Evolutionary conservation across 305 asterid genomes (phyloP).

Genomic region (Withania somnifera): DNA sequence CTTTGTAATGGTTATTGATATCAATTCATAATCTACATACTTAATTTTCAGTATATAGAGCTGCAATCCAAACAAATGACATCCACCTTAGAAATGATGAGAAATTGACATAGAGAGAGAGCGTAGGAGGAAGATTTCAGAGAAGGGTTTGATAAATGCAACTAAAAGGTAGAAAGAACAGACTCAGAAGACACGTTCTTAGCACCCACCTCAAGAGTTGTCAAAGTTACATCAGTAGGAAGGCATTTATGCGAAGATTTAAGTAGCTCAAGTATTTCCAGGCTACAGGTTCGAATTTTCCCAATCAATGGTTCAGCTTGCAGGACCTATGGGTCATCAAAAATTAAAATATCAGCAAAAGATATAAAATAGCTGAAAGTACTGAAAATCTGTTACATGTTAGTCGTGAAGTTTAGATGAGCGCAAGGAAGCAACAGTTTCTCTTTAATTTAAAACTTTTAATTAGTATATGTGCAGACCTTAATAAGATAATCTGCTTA

Average conservation of each 20-base stretch:
- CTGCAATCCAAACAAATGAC: slow-evolving; percentile 21
- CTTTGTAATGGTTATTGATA: slow-evolving; percentile 38
- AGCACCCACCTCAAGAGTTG: slow-evolving; percentile 56
- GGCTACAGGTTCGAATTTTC: slow-evolving; percentile 16
- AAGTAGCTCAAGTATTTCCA: slow-evolving; percentile 48
- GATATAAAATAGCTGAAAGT: not conserved
- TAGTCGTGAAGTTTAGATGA: not conserved
- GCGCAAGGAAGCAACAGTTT: not conserved
- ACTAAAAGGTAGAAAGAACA: not conserved
- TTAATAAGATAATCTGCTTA: not conserved
- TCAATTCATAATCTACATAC: slow-evolving; percentile 38
- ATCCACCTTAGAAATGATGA: not conserved
- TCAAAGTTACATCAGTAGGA: slow-evolving; percentile 40
- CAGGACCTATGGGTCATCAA: slow-evolving; percentile 22
- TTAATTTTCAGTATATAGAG: slow-evolving; percentile 50
- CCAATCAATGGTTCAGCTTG: slow-evolving; percentile 32
- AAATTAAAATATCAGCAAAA: slow-evolving; percentile 17
- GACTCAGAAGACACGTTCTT: not conserved
- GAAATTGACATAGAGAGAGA: slow-evolving; percentile 6
- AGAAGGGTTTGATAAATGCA: not conserved
- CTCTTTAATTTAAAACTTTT: not conserved
- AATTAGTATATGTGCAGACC: not conserved
- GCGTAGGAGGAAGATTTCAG: not conserved
- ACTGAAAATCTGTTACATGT: not conserved
- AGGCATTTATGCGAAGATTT: slow-evolving; percentile 25